Conservation (phyloP, 208 protist genomes). For the Leishmania amazonensis region DNA sequence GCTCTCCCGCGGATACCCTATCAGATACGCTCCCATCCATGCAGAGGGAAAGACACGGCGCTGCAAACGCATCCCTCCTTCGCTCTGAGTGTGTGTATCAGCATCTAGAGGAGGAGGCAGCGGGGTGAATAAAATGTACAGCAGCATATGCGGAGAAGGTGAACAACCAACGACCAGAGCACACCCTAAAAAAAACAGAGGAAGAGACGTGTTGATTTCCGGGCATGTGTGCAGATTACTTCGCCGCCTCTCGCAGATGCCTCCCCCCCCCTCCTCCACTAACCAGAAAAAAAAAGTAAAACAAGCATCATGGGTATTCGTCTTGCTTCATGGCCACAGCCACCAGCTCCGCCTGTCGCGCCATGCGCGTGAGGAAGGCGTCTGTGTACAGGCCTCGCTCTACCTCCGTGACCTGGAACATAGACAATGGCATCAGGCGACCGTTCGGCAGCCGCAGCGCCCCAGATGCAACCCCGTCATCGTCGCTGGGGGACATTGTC, state of each 20-base stretch:
- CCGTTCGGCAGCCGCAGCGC: conserved; percentile 52
- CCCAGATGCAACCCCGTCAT: neutral
- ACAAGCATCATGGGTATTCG: neutral
- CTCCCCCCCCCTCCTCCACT: too few relatives aligned
- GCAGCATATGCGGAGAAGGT: neutral
- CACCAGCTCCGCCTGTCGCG: conserved; percentile 27
- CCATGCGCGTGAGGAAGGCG: conserved; percentile 36
- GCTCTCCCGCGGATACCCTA: neutral
- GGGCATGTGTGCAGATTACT: neutral
- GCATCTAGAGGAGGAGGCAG: neutral
- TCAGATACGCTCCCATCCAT: neutral
- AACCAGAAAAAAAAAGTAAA: neutral
- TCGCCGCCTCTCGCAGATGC: neutral
- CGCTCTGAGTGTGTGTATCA: too few relatives aligned
- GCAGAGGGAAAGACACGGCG: neutral
- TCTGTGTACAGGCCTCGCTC: conserved; percentile 42
- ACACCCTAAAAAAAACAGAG: neutral
- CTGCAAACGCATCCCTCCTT: too few relatives aligned
- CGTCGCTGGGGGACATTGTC: neutral
- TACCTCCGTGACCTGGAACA: conserved; percentile 64
- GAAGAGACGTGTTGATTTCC: neutral
- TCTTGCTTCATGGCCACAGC: conserved; percentile 8
- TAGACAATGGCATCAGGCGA: conserved; percentile 49
- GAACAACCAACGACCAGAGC: too few relatives aligned
- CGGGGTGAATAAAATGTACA: neutral